phyloP scores from a whole-genome alignment of 208 protist species.

The Tritrichomonas foetus region DNA sequence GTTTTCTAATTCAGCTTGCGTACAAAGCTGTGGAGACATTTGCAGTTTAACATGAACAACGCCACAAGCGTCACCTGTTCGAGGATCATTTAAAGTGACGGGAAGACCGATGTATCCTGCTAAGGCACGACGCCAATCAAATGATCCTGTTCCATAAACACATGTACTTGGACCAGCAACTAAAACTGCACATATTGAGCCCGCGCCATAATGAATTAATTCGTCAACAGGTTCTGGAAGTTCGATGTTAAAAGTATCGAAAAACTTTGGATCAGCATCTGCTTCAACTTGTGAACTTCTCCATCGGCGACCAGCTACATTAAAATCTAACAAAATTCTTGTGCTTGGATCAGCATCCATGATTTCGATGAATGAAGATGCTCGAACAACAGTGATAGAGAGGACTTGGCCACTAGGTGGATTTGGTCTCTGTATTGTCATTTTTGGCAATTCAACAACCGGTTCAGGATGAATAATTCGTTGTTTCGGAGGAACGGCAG shows the following conservation, averaged over 20 bases:
- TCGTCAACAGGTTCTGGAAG: neutral
- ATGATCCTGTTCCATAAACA: neutral
- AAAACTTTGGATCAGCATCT: conserved; percentile 19
- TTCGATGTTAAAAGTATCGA: neutral
- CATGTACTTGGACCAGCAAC: neutral
- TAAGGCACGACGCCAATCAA: neutral
- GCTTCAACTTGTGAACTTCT: neutral
- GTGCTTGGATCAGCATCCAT: neutral
- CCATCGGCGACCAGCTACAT: neutral
- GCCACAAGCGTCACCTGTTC: neutral
- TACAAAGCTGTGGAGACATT: neutral
- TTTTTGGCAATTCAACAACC: neutral
- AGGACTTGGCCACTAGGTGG: neutral
- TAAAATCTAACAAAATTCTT: neutral
- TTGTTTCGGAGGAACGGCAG: neutral
- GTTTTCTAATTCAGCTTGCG: neutral
- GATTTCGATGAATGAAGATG: neutral
- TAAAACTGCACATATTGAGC: neutral
- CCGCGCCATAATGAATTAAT: neutral
- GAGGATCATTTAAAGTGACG: neutral
- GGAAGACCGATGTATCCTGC: neutral
- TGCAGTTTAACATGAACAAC: neutral
- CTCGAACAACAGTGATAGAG: neutral
- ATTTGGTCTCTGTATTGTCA: neutral
- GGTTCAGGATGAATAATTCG: neutral